These are phyloP conservation scores for Durotheca rogersii DNA, from an alignment of 495 filamentous ascomycete genomes.

Conservation along the genomic window DNA sequence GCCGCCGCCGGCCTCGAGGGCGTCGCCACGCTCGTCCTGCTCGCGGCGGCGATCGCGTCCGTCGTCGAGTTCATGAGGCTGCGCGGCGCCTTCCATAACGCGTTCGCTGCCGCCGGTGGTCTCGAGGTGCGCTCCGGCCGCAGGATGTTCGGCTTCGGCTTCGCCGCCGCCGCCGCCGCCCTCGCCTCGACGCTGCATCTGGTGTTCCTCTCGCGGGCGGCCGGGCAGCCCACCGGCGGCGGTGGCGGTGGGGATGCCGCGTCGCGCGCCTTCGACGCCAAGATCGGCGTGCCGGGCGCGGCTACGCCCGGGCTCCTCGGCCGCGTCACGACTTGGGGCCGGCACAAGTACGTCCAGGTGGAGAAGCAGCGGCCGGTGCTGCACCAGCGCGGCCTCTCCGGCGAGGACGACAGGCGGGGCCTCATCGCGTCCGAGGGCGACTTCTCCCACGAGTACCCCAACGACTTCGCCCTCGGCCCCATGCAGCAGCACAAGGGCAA, in stretches of 20 bases:
- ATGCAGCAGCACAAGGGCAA: constrained; percentile 4
- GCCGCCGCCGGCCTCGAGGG: constrained; percentile 23
- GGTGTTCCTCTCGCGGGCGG: neutral
- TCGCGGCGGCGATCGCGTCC: constrained; percentile 33
- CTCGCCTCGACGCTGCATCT: constrained; percentile 21
- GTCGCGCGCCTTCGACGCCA: constrained; percentile 7
- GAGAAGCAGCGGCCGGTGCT: constrained; percentile 31
- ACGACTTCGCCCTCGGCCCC: constrained; percentile 6
- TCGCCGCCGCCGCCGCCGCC: constrained; percentile 26
- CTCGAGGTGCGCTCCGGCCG: constrained; percentile 25
- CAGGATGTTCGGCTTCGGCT: constrained; percentile 30
- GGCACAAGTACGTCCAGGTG: constrained; percentile 40
- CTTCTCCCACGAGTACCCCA: constrained; percentile 4
- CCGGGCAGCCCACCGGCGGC: too few species aligned
- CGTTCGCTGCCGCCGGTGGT: constrained; percentile 29
- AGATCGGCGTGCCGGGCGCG: neutral
- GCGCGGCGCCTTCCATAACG: constrained; percentile 30
- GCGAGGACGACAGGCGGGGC: constrained; percentile 15
- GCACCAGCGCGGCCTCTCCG: constrained; percentile 4
- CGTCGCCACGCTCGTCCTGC: constrained; percentile 32
- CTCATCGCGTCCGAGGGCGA: constrained; percentile 22
- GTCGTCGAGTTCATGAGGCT: constrained; percentile 32
- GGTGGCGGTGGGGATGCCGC: too few species aligned
- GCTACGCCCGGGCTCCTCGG: constrained; percentile 13
- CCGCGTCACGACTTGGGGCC: constrained; percentile 25